Evolutionary conservation across 805 yeast genomes (phyloP).

Genomic region (Sungouiella thailandica): DNA sequence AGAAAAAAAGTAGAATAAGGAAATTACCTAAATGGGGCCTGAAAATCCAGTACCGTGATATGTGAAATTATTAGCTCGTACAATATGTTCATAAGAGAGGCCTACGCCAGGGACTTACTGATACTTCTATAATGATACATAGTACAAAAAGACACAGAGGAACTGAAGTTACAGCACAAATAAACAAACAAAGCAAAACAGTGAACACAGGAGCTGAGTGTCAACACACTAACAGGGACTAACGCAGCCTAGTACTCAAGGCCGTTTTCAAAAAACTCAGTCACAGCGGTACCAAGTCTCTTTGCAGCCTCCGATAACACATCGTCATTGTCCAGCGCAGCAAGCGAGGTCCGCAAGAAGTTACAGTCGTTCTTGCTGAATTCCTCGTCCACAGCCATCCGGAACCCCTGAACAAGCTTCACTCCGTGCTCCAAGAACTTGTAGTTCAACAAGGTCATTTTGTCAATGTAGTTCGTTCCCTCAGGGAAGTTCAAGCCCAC

Average conservation of each 20-base stretch:
- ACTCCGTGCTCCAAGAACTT: constrained; percentile 11
- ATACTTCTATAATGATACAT: no score
- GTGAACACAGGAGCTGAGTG: no score
- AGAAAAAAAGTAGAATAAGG: no score
- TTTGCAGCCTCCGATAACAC: constrained; percentile 8
- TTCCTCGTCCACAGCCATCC: constrained; percentile 16
- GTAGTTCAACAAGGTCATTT: constrained; percentile 9
- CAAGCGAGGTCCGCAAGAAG: constrained; percentile 19
- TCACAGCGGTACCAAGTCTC: constrained; percentile 9
- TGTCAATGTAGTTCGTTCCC: constrained; percentile 7
- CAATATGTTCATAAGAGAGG: no score
- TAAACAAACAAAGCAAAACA: no score
- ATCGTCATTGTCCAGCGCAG: constrained; percentile 22
- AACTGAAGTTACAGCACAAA: no score
- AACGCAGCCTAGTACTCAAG: constrained; percentile 8
- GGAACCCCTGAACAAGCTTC: constrained; percentile 12
- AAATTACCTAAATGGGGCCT: no score
- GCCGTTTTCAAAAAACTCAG: constrained; percentile 11
- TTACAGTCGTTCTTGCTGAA: constrained; percentile 10
- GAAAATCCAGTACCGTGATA: no score
- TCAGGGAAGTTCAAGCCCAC: constrained; percentile 10
- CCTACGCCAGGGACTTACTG: no score
- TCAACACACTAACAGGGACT: no score
- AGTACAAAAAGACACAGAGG: no score
- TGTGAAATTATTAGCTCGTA: no score